A percentile compares a stretch with the other conserved stretches of the same genome.
phyloP scores from a whole-genome alignment of 768 basidiomycete genomes.

The Boletellus ananiceps region DNA sequence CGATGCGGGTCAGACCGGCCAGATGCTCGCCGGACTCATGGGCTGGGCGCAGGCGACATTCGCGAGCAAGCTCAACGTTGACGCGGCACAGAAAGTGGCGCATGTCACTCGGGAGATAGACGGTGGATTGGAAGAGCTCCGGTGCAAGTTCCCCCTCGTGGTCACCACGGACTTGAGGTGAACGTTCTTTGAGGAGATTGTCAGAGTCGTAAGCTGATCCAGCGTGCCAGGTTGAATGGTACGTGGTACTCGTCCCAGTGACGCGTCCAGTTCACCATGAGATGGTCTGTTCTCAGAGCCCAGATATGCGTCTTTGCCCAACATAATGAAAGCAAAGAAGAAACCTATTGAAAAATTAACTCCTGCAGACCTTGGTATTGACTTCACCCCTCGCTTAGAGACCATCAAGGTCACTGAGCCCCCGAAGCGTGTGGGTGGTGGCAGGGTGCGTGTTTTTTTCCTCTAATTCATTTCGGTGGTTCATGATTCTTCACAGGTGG shows the following conservation, averaged over 20 bases:
- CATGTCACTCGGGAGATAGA: conserved; percentile 88
- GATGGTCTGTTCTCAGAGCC: conserved; percentile 55
- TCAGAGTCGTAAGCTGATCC: not conserved
- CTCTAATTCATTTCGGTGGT: not conserved
- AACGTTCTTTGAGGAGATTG: conserved; percentile 24
- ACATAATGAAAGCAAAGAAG: conserved; percentile 99
- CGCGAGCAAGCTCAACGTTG: conserved; percentile 81
- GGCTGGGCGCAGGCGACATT: conserved; percentile 94
- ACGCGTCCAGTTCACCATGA: not conserved
- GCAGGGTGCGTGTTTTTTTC: conserved; percentile 54
- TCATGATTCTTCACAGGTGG: conserved; percentile 44
- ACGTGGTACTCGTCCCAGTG: conserved; percentile 7
- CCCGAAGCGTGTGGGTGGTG: conserved; percentile 84
- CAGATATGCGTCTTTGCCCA: conserved; percentile 93
- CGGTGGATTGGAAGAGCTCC: conserved; percentile 84
- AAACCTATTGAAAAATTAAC: conserved; percentile 86
- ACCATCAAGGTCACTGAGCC: conserved; percentile 88
- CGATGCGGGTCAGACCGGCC: conserved; percentile 91
- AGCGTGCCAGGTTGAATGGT: conserved; percentile 64
- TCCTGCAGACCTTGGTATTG: conserved; percentile 74
- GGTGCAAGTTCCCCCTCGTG: conserved; percentile 74
- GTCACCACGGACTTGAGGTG: conserved; percentile 92
- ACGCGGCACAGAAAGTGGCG: conserved; percentile 57
- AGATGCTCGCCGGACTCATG: conserved; percentile 92
- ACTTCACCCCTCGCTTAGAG: conserved; percentile 79